Percentiles rank a stretch among this genome's conserved stretches.
Evolutionary conservation across 2,329 filamentous ascomycete species (phyloP).

Genomic region (Pseudogymnoascus sp.): DNA sequence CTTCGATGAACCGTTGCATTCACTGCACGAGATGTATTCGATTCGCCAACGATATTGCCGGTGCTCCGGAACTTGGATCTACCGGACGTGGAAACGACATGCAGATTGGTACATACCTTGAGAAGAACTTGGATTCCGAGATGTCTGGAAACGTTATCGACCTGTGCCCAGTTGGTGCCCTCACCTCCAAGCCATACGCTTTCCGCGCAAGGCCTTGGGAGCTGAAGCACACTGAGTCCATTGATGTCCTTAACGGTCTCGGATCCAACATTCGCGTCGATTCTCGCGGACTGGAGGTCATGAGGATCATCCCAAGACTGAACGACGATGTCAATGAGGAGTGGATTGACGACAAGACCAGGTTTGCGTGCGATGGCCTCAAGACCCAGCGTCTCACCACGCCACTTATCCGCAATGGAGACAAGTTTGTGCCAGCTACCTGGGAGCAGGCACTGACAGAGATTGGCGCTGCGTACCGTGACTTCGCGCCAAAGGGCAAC

Average conservation of each 20-base stretch:
- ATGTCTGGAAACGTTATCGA: conserved; percentile 97
- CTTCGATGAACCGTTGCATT: conserved; percentile 99
- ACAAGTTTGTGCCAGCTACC: conserved; percentile 83
- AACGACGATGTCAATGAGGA: conserved; percentile 99
- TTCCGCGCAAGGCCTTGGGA: conserved; percentile 98
- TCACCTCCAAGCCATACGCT: conserved; percentile 95
- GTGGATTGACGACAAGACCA: conserved; percentile 98
- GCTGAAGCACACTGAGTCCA: conserved; percentile 88
- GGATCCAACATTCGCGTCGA: conserved; percentile 94
- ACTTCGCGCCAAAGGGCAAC: conserved; percentile 74
- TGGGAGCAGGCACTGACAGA: conserved; percentile 95
- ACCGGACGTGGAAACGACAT: conserved; percentile 93
- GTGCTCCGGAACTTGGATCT: conserved; percentile 89
- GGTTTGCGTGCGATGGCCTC: conserved; percentile 92
- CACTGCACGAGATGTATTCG: conserved; percentile 97
- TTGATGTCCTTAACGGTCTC: conserved; percentile 87
- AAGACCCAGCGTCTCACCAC: conserved; percentile 95
- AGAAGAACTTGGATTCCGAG: conserved; percentile 88
- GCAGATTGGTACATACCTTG: conserved; percentile 96
- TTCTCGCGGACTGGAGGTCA: conserved; percentile 86
- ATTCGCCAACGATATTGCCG: conserved; percentile 95
- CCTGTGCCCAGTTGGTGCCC: conserved; percentile 90
- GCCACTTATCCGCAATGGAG: conserved; percentile 77
- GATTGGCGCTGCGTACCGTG: conserved; percentile 71
- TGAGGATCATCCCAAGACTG: conserved; percentile 84